Evolutionary conservation across 108 stramenopile genomes (phyloP).

Genomic region (Cyclotella kingstonii): DNA sequence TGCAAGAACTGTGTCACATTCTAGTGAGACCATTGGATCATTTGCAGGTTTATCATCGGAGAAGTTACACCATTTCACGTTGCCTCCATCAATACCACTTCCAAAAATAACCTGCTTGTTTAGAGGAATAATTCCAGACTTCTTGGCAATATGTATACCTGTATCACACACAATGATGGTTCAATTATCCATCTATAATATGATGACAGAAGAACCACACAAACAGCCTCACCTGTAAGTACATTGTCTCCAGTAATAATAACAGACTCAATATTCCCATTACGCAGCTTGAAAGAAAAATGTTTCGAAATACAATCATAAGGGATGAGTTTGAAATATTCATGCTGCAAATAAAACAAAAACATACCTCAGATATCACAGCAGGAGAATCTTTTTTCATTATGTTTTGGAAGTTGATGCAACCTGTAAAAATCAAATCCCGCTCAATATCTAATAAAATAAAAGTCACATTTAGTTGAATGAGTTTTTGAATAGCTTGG

Average conservation of each 20-base stretch:
- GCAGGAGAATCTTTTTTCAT: conserved; percentile 50
- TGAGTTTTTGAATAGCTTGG: not conserved
- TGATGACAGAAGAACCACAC: not conserved
- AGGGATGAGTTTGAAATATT: not conserved
- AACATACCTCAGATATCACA: conserved; percentile 39
- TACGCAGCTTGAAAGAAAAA: conserved; percentile 17
- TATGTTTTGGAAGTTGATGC: conserved; percentile 61
- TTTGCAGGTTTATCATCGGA: conserved; percentile 20
- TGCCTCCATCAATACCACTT: conserved; percentile 17
- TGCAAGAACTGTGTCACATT: conserved; percentile 37
- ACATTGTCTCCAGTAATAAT: conserved; percentile 70
- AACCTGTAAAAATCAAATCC: conserved; percentile 47
- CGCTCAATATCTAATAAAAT: conserved; percentile 34
- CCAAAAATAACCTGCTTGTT: conserved; percentile 38
- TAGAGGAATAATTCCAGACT: conserved; percentile 51
- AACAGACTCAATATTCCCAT: conserved; percentile 47
- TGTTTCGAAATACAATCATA: not conserved
- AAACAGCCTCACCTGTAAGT: conserved; percentile 41
- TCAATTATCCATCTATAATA: not conserved
- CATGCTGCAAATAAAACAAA: not conserved
- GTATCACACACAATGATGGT: not conserved
- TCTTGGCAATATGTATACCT: conserved; percentile 57
- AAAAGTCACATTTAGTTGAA: not conserved
- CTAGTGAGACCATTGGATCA: conserved; percentile 10
- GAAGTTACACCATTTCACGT: conserved; percentile 39